Evolutionary conservation across 495 filamentous ascomycete genomes (phyloP).

Genomic region (Podospora didyma): DNA sequence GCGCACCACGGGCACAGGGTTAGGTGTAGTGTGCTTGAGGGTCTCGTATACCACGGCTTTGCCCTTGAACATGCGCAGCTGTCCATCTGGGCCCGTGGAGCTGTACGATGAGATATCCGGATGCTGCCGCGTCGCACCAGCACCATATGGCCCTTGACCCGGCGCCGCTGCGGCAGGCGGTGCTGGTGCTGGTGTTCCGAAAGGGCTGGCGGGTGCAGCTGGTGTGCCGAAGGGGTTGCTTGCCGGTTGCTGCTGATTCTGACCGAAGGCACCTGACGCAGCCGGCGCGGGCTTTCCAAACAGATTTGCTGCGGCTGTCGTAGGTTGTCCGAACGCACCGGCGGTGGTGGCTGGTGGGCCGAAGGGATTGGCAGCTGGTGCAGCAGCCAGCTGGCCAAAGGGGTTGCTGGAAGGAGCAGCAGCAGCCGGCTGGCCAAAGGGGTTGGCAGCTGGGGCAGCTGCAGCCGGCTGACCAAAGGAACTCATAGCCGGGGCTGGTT

Average conservation of each 20-base stretch:
- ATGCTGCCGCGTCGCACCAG: constrained; percentile 38
- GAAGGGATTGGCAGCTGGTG: constrained; percentile 11
- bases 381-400: constrained; percentile 9
- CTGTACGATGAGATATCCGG: constrained; percentile 37
- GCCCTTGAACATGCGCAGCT: constrained; percentile 37
- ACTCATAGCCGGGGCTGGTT: constrained; percentile 13
- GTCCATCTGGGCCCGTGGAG: constrained; percentile 23
- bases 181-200: neutral
- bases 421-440: constrained; percentile 7
- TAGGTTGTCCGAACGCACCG: neutral
- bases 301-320: too few species aligned
- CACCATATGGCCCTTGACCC: constrained; percentile 34
- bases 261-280: too few species aligned
- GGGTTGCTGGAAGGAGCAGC: constrained; percentile 3
- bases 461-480: constrained; percentile 33
- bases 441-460: neutral
- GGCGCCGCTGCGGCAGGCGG: neutral
- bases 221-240: constrained; percentile 6
- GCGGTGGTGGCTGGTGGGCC: constrained; percentile 30
- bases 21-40: constrained; percentile 14
- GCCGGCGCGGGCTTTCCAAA: too few species aligned
- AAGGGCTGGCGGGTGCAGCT: constrained; percentile 4
- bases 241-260: constrained; percentile 2
- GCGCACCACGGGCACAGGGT: constrained; percentile 29
- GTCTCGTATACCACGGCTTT: constrained; percentile 35